Evolutionary conservation across 805 yeast species (phyloP).

Genomic region (Saccharomycopsis amapae): DNA sequence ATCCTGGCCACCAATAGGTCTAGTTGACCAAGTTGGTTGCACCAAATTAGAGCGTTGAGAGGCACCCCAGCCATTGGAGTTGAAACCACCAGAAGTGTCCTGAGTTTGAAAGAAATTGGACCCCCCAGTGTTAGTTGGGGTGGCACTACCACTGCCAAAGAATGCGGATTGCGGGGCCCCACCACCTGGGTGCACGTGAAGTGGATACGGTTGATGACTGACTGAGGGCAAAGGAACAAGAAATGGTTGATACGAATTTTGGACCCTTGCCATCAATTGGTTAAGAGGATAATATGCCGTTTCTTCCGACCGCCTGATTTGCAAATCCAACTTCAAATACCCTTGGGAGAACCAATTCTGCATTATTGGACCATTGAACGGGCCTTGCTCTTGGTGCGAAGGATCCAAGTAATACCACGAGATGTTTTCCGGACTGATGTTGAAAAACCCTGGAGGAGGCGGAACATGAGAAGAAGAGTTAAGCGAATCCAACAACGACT

Average conservation of each 20-base stretch:
- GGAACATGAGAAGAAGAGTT: constrained; percentile 4
- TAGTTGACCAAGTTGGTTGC: constrained; percentile 9
- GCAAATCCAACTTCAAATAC: constrained; percentile 48
- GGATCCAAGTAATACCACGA: constrained; percentile 74
- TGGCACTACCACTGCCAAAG: no score
- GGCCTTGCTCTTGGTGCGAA: constrained; percentile 68
- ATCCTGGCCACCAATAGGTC: constrained; percentile 21
- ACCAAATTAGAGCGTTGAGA: constrained; percentile 6
- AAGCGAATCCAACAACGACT: background rate
- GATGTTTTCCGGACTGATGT: constrained; percentile 36
- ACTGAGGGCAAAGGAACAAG: constrained; percentile 40
- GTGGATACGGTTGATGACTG: constrained; percentile 9
- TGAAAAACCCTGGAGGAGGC: constrained; percentile 19
- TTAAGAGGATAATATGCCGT: constrained; percentile 41
- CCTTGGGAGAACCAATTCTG: constrained; percentile 66
- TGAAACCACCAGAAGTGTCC: background rate
- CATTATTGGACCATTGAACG: constrained; percentile 68
- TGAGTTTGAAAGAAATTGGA: constrained; percentile 3
- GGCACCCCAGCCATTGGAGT: background rate
- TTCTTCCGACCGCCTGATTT: constrained; percentile 55
- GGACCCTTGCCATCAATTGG: constrained; percentile 43
- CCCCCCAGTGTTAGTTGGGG: background rate
- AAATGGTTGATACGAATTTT: constrained; percentile 54
- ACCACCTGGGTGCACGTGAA: no score
- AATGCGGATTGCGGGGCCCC: no score